Conservation (phyloP, 768 basidiomycete genomes). For the Russula abietina region DNA sequence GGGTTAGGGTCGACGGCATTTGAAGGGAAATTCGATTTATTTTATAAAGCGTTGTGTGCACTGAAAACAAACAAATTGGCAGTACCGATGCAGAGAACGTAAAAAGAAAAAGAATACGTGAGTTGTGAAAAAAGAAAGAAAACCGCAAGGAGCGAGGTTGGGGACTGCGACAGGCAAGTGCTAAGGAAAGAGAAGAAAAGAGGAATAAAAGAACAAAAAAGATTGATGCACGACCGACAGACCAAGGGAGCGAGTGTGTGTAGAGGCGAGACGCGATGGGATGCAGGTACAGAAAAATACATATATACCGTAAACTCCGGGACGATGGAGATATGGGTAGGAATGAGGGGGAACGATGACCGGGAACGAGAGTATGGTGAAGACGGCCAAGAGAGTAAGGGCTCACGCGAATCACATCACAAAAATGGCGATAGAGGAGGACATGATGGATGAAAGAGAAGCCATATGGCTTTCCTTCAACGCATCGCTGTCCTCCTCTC, state of each 20-base stretch:
- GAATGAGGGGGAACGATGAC: not conserved
- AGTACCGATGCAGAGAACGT: conserved; percentile 12
- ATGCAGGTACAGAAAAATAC: conserved; percentile 13
- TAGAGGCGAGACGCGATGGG: not conserved
- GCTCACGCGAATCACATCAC: not conserved
- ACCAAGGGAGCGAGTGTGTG: not conserved
- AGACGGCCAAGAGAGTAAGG: not conserved
- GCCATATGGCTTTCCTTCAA: no score
- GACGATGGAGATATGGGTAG: not conserved
- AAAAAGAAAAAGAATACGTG: conserved; percentile 8
- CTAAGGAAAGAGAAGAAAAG: not conserved
- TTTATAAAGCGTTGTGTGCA: conserved; percentile 14
- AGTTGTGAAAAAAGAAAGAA: conserved; percentile 3
- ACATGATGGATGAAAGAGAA: not conserved
- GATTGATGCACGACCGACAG: conserved; percentile 6
- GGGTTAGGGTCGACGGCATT: not conserved
- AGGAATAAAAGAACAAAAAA: not conserved
- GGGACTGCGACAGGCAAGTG: not conserved
- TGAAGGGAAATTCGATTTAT: not conserved
- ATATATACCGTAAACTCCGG: conserved; percentile 9
- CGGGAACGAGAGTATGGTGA: not conserved
- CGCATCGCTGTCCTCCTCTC: not conserved
- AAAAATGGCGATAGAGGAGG: no score
- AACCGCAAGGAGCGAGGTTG: not conserved
- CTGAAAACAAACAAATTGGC: conserved; percentile 17